A percentile compares a stretch with the other conserved stretches of the same genome.
phyloP scores from a whole-genome alignment of 1,284 basidiomycete genomes.

The Boletellus deceptivus region DNA sequence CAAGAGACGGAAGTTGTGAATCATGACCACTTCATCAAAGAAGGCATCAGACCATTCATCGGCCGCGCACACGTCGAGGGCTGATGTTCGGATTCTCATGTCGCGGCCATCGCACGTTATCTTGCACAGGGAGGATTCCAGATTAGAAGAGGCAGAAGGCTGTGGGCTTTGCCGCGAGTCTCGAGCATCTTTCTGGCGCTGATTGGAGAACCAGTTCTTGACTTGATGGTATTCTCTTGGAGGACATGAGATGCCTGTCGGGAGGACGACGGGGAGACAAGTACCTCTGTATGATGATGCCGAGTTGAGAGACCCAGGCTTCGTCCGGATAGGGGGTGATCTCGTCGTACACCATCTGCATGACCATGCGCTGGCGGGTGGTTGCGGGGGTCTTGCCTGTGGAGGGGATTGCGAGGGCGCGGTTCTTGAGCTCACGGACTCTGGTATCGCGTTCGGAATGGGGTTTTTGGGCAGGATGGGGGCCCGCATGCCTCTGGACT shows the following conservation, averaged over 20 bases:
- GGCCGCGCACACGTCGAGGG: slow-evolving; percentile 37
- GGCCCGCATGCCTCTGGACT: slow-evolving; percentile 22
- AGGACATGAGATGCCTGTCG: slow-evolving; percentile 11
- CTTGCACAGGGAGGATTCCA: slow-evolving; percentile 35
- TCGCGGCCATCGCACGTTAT: slow-evolving; percentile 42
- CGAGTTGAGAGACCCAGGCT: slow-evolving; percentile 47
- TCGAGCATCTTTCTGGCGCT: slow-evolving; percentile 47
- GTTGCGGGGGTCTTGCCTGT: slow-evolving; percentile 57
- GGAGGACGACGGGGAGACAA: slow-evolving; percentile 4
- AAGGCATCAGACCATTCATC: slow-evolving; percentile 54
- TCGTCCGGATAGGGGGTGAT: slow-evolving; percentile 59
- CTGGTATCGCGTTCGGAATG: slow-evolving; percentile 31
- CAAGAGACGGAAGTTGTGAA: slow-evolving; percentile 46
- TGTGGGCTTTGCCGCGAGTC: slow-evolving; percentile 38
- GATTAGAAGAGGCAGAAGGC: slow-evolving; percentile 26
- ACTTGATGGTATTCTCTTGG: slow-evolving; percentile 53
- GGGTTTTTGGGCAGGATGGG: slow-evolving; percentile 17
- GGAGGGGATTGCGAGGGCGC: slow-evolving; percentile 48
- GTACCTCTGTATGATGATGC: slow-evolving; percentile 50
- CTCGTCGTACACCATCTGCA: slow-evolving; percentile 57
- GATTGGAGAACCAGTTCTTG: slow-evolving; percentile 62
- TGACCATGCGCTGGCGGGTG: slow-evolving; percentile 48
- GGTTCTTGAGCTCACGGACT: slow-evolving; percentile 40
- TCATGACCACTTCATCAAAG: slow-evolving; percentile 56
- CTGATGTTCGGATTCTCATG: slow-evolving; percentile 45